Conservation (phyloP, 805 yeast species). For the Metschnikowia bowlesiae region DNA sequence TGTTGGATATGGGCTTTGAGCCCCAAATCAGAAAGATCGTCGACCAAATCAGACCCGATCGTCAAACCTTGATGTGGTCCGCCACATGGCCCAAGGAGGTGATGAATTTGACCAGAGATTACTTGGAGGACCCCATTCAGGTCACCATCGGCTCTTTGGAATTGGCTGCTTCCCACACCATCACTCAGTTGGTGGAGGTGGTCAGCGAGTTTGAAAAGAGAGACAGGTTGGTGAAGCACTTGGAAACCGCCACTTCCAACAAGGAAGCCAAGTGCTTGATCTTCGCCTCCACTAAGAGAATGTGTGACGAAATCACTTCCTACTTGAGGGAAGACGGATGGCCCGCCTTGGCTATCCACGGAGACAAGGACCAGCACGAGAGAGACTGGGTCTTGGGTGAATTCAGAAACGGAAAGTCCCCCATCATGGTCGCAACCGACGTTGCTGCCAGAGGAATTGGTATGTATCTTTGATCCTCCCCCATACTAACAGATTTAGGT, state of each 20-base stretch:
- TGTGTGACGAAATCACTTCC: slow-evolving; percentile 91
- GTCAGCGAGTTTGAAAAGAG: slow-evolving; percentile 90
- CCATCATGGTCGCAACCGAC: slow-evolving; percentile 98
- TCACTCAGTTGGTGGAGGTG: slow-evolving; percentile 90
- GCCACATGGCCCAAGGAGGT: slow-evolving; percentile 99
- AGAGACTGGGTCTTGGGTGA: slow-evolving; percentile 98
- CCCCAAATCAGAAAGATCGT: slow-evolving; percentile 98
- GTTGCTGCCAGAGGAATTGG: slow-evolving; percentile 99
- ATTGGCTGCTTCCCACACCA: slow-evolving; percentile 93
- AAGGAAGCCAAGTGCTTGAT: slow-evolving; percentile 74
- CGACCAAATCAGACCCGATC: slow-evolving; percentile 97
- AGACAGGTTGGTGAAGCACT: slow-evolving; percentile 79
- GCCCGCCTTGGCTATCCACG: slow-evolving; percentile 98
- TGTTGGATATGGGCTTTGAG: slow-evolving; percentile 99
- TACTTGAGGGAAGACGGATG: slow-evolving; percentile 94
- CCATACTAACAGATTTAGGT: slow-evolving; percentile 18
- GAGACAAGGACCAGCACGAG: slow-evolving; percentile 96
- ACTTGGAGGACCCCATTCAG: slow-evolving; percentile 88
- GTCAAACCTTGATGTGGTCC: slow-evolving; percentile 99
- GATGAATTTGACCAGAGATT: slow-evolving; percentile 87
- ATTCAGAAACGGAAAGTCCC: slow-evolving; percentile 88
- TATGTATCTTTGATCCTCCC: slow-evolving; percentile 48
- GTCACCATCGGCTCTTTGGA: slow-evolving; percentile 95
- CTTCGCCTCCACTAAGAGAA: slow-evolving; percentile 96
- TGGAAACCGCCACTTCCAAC: slow-evolving; percentile 72